Evolutionary conservation across 306 rosid genomes (phyloP).

Genomic region (Aeschynomene evenia): DNA sequence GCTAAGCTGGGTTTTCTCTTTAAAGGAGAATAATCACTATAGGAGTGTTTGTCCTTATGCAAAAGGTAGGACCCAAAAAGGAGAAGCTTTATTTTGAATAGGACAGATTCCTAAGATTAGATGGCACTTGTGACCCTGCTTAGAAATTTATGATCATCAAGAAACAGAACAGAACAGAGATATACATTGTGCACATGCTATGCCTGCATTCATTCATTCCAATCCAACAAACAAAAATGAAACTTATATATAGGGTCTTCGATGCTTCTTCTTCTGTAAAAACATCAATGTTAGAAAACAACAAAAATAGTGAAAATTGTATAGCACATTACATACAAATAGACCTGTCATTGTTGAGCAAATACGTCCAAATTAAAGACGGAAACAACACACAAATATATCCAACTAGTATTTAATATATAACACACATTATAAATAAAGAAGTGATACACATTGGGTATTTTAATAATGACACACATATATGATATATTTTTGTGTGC

Average conservation of each 20-base stretch:
- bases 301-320: neutral
- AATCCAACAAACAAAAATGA: neutral
- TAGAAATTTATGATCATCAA: neutral
- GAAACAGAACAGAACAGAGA: neutral
- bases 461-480: no score
- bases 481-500: no score
- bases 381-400: no score
- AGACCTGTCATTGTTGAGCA: slow-evolving; percentile 33
- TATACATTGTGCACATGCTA: slow-evolving; percentile 31
- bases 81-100: slow-evolving; percentile 1
- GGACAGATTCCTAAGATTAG: slow-evolving; percentile 19
- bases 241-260: neutral
- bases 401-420: no score
- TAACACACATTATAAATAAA: no score
- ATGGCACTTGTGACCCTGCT: neutral
- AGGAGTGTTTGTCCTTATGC: slow-evolving; percentile 26
- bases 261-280: neutral
- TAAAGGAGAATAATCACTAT: slow-evolving; percentile 27
- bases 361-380: no score
- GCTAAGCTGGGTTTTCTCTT: slow-evolving; percentile 16
- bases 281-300: slow-evolving; percentile 18
- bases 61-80: slow-evolving; percentile 31
- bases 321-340: neutral
- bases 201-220: slow-evolving; percentile 1
- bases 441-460: no score